phyloP scores from a whole-genome alignment of 257 asterid species.

The Datura wrightii region DNA sequence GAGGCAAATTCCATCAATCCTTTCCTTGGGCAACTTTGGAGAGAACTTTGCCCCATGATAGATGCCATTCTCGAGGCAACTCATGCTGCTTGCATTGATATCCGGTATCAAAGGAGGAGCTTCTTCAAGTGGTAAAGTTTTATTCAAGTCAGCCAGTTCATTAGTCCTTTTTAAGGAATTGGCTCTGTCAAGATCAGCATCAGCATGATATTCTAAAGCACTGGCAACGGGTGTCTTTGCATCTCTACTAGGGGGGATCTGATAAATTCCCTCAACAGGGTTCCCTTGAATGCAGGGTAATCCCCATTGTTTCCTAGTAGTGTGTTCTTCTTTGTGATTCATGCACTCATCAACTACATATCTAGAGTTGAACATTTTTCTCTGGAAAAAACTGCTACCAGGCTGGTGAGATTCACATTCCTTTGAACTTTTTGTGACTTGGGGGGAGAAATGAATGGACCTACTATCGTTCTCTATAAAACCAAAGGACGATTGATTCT shows the following conservation, averaged over 20 bases:
- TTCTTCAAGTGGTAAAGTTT: slow-evolving; percentile 38
- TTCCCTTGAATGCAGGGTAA: slow-evolving; percentile 29
- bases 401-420: slow-evolving; percentile 28
- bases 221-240: slow-evolving; percentile 24
- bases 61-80: slow-evolving; percentile 31
- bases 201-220: slow-evolving; percentile 23
- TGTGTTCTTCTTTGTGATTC: slow-evolving; percentile 13
- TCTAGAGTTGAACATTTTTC: slow-evolving; percentile 39
- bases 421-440: slow-evolving; percentile 25
- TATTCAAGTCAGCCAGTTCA: slow-evolving; percentile 44
- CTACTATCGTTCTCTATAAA: slow-evolving; percentile 32
- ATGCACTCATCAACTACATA: slow-evolving; percentile 37
- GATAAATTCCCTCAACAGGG: slow-evolving; percentile 28
- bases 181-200: slow-evolving; percentile 39
- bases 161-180: slow-evolving; percentile 31
- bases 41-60: slow-evolving; percentile 42
- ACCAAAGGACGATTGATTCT: slow-evolving; percentile 31
- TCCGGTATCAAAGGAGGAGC: slow-evolving; percentile 29
- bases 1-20: slow-evolving; percentile 35
- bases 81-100: slow-evolving; percentile 23
- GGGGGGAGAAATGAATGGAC: slow-evolving; percentile 33
- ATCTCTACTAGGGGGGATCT: slow-evolving; percentile 35
- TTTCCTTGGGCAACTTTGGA: slow-evolving; percentile 37
- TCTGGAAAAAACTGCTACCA: slow-evolving; percentile 30
- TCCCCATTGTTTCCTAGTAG: slow-evolving; percentile 29